Evolutionary conservation across 139 green algal species (phyloP).

Genomic region (Chlamydomonas sp.): DNA sequence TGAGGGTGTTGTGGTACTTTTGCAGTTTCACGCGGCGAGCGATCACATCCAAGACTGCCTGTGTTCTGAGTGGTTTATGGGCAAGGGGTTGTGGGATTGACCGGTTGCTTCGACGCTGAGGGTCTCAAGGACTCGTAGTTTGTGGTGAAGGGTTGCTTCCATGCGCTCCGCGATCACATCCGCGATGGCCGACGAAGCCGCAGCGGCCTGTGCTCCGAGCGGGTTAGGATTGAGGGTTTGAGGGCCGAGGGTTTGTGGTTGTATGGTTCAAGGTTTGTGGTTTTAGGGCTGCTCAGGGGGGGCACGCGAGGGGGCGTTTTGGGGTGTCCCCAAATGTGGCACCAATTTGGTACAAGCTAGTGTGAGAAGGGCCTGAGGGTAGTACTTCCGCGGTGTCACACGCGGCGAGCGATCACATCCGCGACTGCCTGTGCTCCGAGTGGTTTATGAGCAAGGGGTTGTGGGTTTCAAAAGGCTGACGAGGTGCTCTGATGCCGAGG

Average conservation of each 20-base stretch:
- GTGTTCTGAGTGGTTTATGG: not conserved
- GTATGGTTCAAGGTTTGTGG: not conserved
- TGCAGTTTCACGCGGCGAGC: not conserved
- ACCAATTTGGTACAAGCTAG: too few species aligned
- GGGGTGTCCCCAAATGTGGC: too few species aligned
- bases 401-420: not conserved
- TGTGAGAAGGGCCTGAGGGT: too few species aligned
- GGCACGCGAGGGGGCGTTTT: too few species aligned
- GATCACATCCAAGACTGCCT: not conserved
- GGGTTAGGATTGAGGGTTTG: not conserved
- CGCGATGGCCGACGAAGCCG: conserved; percentile 6
- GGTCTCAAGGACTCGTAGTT: too few species aligned
- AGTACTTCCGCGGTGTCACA: not conserved
- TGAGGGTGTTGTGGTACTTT: not conserved
- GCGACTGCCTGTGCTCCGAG: not conserved
- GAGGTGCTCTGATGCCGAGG: too few species aligned
- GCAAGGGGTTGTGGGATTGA: not conserved
- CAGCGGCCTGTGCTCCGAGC: not conserved
- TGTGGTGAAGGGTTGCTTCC: too few species aligned
- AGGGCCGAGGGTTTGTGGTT: not conserved
- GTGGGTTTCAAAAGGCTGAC: not conserved
- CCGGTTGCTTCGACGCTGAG: too few species aligned
- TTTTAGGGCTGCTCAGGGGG: not conserved
- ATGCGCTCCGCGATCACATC: conserved; percentile 40
- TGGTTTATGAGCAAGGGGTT: not conserved